These are phyloP conservation scores for Ambrosiella beaveri DNA, from an alignment of 2,329 filamentous ascomycete species.

Conservation along the genomic window DNA sequence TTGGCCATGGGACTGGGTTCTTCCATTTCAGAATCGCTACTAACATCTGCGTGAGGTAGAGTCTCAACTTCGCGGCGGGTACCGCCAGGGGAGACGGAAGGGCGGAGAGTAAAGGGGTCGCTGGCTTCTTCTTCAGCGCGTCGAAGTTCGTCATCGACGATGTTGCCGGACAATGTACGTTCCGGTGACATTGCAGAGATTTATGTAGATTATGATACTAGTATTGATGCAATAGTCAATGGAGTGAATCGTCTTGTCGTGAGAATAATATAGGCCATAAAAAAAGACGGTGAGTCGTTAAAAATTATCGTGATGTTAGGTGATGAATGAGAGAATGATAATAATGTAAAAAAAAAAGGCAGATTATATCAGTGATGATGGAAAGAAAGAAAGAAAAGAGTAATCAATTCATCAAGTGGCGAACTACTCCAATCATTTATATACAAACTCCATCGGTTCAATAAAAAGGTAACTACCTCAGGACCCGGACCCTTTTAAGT, in stretches of 20 bases:
- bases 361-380: not conserved
- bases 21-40: conserved; percentile 15
- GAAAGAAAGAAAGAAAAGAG: conserved; percentile 1
- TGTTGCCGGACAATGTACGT: not conserved
- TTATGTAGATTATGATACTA: not conserved
- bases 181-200: not conserved
- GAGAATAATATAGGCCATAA: too few species aligned
- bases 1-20: conserved; percentile 14
- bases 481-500: not conserved
- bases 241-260: too few species aligned
- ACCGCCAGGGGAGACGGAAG: conserved; percentile 20
- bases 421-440: not conserved
- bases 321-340: not conserved
- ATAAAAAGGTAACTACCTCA: not conserved
- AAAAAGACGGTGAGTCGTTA: too few species aligned
- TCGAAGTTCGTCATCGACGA: conserved; percentile 16
- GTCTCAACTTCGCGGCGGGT: conserved; percentile 37
- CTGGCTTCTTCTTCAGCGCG: conserved; percentile 16
- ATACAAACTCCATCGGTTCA: not conserved
- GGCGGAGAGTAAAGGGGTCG: conserved; percentile 14
- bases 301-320: too few species aligned
- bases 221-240: too few species aligned
- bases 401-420: not conserved
- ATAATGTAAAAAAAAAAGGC: not conserved
- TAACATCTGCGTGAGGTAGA: conserved; percentile 37